Percentiles rank a stretch among this genome's conserved stretches.
phyloP scores from a whole-genome alignment of 2,329 filamentous ascomycete genomes.

The Aspergillus terreus region DNA sequence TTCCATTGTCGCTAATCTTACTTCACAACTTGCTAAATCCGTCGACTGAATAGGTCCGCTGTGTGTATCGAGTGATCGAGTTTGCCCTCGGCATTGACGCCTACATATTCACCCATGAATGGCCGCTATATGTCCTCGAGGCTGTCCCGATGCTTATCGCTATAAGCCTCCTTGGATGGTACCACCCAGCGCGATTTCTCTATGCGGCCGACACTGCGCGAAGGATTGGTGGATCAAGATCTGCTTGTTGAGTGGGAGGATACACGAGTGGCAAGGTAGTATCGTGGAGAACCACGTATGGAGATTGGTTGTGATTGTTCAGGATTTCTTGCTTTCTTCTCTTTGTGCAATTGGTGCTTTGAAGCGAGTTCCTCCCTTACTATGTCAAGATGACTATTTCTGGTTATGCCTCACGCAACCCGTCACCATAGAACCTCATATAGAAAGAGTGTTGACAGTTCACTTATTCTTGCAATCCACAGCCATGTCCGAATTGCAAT shows the following conservation, averaged over 20 bases:
- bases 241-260: too few relatives aligned
- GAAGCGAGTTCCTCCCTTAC: too few relatives aligned
- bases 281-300: not conserved
- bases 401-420: too few relatives aligned
- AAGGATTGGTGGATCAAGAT: constrained; percentile 2
- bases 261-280: not conserved
- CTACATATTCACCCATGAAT: constrained; percentile 51
- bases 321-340: too few relatives aligned
- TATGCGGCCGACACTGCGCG: constrained; percentile 13
- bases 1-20: constrained; percentile 9
- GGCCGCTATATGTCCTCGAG: constrained; percentile 54
- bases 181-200: constrained; percentile 45
- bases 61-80: constrained; percentile 53
- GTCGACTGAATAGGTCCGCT: constrained; percentile 40
- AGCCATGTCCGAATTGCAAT: too few relatives aligned
- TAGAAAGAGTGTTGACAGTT: too few relatives aligned
- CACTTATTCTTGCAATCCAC: too few relatives aligned
- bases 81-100: constrained; percentile 51
- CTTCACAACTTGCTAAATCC: not conserved
- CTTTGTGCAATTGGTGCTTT: too few relatives aligned
- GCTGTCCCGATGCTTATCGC: constrained; percentile 44
- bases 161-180: constrained; percentile 48
- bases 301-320: too few relatives aligned
- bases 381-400: too few relatives aligned
- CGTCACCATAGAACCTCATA: too few relatives aligned